Evolutionary conservation across 2,329 filamentous ascomycete species (phyloP).

Genomic region (Colletotrichum coccodes): DNA sequence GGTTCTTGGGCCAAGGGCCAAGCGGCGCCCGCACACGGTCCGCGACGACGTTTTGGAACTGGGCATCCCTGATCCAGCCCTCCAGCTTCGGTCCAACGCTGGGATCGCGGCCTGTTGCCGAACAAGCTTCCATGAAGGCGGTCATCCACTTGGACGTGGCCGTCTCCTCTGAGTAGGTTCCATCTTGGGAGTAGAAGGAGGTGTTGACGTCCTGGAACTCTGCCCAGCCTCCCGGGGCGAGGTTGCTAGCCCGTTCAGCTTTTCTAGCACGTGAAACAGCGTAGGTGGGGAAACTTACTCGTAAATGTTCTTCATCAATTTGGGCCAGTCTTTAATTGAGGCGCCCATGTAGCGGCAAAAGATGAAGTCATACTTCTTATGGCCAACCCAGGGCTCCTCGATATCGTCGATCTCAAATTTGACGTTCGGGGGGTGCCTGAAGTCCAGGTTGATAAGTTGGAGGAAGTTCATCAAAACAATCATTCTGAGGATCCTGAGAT

Average conservation of each 20-base stretch:
- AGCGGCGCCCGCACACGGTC: constrained; percentile 43
- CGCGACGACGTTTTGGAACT: constrained; percentile 46
- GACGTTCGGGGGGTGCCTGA: constrained; percentile 68
- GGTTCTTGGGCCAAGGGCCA: constrained; percentile 49
- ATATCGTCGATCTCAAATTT: constrained; percentile 74
- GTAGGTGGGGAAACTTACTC: constrained; percentile 3
- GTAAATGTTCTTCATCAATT: constrained; percentile 24
- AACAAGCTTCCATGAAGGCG: constrained; percentile 37
- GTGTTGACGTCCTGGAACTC: constrained; percentile 39
- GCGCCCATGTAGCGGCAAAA: constrained; percentile 35
- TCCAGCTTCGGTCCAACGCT: constrained; percentile 42
- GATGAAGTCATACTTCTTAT: constrained; percentile 46
- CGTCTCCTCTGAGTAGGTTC: constrained; percentile 27
- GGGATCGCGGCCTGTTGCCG: constrained; percentile 39
- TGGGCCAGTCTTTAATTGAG: constrained; percentile 22
- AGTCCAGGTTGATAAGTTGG: neutral
- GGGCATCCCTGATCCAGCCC: constrained; percentile 48
- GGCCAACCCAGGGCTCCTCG: constrained; percentile 57
- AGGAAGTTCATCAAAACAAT: neutral
- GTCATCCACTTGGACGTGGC: constrained; percentile 33
- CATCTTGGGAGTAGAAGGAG: constrained; percentile 37
- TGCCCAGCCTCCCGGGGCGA: constrained; percentile 46
- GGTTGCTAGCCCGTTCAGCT: constrained; percentile 36
- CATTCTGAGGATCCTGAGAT: neutral
- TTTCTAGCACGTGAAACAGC: neutral